Evolutionary conservation across 345 rosid genomes (phyloP).

Genomic region (Citropsis articulata): DNA sequence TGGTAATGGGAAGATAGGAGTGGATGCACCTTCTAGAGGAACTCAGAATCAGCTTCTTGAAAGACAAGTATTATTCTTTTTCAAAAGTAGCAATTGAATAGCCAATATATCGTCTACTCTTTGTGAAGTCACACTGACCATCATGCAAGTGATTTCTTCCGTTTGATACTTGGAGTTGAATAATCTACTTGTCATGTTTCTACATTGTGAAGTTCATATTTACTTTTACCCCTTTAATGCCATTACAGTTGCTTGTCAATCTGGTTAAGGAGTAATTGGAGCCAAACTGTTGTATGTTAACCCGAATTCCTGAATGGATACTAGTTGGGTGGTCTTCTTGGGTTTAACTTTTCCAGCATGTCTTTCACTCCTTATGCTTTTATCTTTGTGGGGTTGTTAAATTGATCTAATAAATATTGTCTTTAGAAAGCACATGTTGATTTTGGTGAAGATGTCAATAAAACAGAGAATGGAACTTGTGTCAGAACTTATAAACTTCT

Average conservation of each 20-base stretch:
- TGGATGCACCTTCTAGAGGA: slow-evolving; percentile 68
- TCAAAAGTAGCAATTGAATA: slow-evolving; percentile 3
- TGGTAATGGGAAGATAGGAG: slow-evolving; percentile 68
- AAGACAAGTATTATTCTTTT: slow-evolving; percentile 65
- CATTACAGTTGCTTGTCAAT: neutral
- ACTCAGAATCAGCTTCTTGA: slow-evolving; percentile 88
- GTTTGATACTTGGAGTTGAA: neutral
- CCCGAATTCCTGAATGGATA: neutral
- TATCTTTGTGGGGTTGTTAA: slow-evolving; percentile 1
- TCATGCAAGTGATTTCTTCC: neutral
- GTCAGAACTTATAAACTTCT: slow-evolving; percentile 64
- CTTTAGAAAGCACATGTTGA: slow-evolving; percentile 90
- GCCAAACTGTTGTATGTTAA: neutral
- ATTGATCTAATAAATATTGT: slow-evolving; percentile 19
- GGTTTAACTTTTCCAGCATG: neutral
- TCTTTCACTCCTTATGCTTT: neutral
- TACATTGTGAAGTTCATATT: neutral
- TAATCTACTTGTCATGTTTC: neutral
- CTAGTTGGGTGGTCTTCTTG: neutral
- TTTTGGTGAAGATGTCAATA: slow-evolving; percentile 90
- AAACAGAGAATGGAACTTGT: slow-evolving; percentile 67
- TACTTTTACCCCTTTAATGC: neutral
- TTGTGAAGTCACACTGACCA: neutral
- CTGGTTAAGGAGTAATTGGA: slow-evolving; percentile 7
- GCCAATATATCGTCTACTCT: slow-evolving; percentile 1